phyloP scores from a whole-genome alignment of 2,329 filamentous ascomycete species.

The Aspergillus chevalieri region DNA sequence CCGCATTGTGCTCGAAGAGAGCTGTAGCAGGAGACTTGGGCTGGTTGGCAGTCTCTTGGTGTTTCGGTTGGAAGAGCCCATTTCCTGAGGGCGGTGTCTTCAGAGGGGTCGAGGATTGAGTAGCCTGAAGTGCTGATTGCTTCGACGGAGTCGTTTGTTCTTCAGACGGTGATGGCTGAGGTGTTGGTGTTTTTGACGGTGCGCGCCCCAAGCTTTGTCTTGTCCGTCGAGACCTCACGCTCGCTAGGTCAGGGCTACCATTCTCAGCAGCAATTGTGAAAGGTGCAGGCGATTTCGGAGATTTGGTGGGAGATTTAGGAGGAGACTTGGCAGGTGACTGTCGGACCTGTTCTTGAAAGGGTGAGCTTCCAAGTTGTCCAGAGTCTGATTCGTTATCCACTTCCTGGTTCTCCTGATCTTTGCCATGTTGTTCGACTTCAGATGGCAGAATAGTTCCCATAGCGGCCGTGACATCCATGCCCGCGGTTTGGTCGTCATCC shows the following conservation, averaged over 20 bases:
- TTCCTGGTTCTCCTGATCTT: slow-evolving; percentile 48
- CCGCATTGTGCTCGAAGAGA: slow-evolving; percentile 51
- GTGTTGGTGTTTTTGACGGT: slow-evolving; percentile 40
- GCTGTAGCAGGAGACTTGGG: slow-evolving; percentile 31
- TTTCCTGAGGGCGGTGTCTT: slow-evolving; percentile 48
- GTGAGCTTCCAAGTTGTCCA: slow-evolving; percentile 41
- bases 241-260: slow-evolving; percentile 52
- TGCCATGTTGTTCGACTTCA: slow-evolving; percentile 34
- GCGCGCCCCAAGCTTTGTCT: slow-evolving; percentile 42
- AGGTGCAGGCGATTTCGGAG: slow-evolving; percentile 15
- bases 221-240: slow-evolving; percentile 44
- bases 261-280: slow-evolving; percentile 41
- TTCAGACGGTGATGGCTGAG: slow-evolving; percentile 35
- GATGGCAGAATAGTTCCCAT: slow-evolving; percentile 56
- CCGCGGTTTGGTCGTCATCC: slow-evolving; percentile 46
- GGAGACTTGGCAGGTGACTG: slow-evolving; percentile 23
- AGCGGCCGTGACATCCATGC: slow-evolving; percentile 63
- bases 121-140: slow-evolving; percentile 40
- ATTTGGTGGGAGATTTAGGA: slow-evolving; percentile 4
- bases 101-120: slow-evolving; percentile 43
- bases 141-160: slow-evolving; percentile 34
- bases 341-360: slow-evolving; percentile 36
- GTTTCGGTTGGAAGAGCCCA: slow-evolving; percentile 40
- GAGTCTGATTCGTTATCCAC: slow-evolving; percentile 56
- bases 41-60: slow-evolving; percentile 33